Conservation (phyloP, 1,139 yeast species). For the Debaryomyces sp. region DNA sequence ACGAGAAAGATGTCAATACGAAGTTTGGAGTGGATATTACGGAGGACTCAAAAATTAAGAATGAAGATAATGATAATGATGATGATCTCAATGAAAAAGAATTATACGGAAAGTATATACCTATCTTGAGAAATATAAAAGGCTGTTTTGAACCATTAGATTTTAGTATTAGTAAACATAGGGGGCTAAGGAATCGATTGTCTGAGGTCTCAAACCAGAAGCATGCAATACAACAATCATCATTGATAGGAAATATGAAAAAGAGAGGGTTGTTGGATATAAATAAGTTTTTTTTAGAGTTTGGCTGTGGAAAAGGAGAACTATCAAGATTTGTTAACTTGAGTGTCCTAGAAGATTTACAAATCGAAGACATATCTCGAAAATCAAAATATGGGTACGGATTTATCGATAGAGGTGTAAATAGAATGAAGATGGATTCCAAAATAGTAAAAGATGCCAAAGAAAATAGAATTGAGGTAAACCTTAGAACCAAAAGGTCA, state of each 20-base stretch:
- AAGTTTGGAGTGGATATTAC: conserved; percentile 15
- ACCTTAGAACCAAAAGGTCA: conserved; percentile 51
- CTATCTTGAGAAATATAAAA: conserved; percentile 22
- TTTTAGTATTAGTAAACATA: conserved; percentile 22
- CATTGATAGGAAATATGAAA: conserved; percentile 72
- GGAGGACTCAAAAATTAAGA: conserved; percentile 17
- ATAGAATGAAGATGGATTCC: conserved; percentile 75
- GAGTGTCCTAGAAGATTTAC: conserved; percentile 38
- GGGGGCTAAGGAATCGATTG: conserved; percentile 40
- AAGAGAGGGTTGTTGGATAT: conserved; percentile 40
- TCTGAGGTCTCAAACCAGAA: conserved; percentile 59
- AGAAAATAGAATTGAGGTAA: conserved; percentile 18
- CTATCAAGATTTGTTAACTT: conserved; percentile 67
- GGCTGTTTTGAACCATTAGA: conserved; percentile 20
- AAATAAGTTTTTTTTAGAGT: conserved; percentile 59
- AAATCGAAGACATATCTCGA: conserved; percentile 11
- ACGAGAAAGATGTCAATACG: conserved; percentile 38
- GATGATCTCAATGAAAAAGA: conserved; percentile 12
- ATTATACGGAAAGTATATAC: conserved; percentile 32
- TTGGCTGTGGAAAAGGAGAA: conserved; percentile 92
- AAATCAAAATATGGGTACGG: conserved; percentile 48
- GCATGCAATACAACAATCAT: conserved; percentile 83
- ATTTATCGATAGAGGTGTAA: conserved; percentile 75
- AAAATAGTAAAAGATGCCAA: conserved; percentile 61
- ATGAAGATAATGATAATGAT: conserved; percentile 8